Evolutionary conservation across 1,139 yeast genomes (phyloP).

Genomic region (Arxiozyma slooffiae): DNA sequence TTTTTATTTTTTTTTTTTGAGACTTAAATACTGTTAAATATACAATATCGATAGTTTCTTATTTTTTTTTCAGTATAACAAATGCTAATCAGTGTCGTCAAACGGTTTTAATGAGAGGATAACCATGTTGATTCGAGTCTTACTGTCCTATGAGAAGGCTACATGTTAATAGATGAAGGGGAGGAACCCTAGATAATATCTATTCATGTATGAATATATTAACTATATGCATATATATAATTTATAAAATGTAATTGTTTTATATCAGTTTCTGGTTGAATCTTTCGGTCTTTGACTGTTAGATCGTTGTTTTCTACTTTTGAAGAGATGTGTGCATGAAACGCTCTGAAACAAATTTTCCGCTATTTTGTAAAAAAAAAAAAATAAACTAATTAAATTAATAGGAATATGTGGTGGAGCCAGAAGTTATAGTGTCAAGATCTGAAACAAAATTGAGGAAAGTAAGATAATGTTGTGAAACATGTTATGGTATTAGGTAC

Average conservation of each 20-base stretch:
- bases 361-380: background rate
- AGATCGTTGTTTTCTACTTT: background rate
- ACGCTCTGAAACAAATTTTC: background rate
- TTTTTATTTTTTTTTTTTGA: too few relatives aligned
- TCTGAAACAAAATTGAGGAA: background rate
- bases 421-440: background rate
- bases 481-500: background rate
- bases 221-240: too few relatives aligned
- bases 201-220: background rate
- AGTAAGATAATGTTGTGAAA: background rate
- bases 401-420: background rate
- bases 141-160: background rate
- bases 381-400: too few relatives aligned
- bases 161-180: background rate
- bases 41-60: background rate
- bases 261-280: background rate
- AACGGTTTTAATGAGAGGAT: background rate
- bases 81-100: background rate
- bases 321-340: background rate
- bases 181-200: background rate
- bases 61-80: background rate
- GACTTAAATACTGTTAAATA: background rate
- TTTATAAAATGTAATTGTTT: background rate
- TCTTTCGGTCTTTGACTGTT: background rate
- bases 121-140: background rate